phyloP scores from a whole-genome alignment of 169 alveolate species.

The Cryptosporidium bovis region DNA sequence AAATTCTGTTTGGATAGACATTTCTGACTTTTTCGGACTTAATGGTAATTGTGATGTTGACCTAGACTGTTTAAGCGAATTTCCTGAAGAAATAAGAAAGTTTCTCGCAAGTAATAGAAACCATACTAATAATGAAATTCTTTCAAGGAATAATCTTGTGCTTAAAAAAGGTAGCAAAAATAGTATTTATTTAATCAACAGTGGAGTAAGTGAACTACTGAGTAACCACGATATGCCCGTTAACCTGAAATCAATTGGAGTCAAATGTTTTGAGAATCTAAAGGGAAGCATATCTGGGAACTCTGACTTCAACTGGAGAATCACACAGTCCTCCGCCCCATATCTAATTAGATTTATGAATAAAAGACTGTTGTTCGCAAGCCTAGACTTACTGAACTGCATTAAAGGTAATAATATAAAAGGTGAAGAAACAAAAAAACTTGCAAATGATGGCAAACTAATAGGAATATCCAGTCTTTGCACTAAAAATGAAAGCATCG shows the following conservation, averaged over 20 bases:
- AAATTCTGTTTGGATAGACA: background rate
- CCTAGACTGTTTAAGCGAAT: background rate
- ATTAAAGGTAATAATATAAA: background rate
- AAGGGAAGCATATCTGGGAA: constrained; percentile 51
- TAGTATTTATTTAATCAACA: constrained; percentile 14
- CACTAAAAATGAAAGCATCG: background rate
- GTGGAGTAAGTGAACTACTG: background rate
- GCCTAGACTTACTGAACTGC: constrained; percentile 9
- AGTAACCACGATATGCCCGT: background rate
- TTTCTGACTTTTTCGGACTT: constrained; percentile 35
- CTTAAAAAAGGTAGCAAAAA: constrained; percentile 10
- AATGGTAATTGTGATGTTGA: background rate
- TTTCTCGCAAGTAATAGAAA: background rate
- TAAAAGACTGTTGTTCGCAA: constrained; percentile 35
- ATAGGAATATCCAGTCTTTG: constrained; percentile 26
- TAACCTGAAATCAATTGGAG: constrained; percentile 24
- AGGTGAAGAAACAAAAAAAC: constrained; percentile 1
- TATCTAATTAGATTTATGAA: constrained; percentile 33
- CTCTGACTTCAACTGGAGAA: constrained; percentile 37
- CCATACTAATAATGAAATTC: no score
- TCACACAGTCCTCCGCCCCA: constrained; percentile 8
- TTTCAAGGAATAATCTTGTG: background rate
- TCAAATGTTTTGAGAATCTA: constrained; percentile 13
- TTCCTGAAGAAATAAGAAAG: background rate
- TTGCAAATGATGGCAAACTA: constrained; percentile 10